Conservation (phyloP, 2,329 filamentous ascomycete species). For the Aspergillus fumigatiaffinis region DNA sequence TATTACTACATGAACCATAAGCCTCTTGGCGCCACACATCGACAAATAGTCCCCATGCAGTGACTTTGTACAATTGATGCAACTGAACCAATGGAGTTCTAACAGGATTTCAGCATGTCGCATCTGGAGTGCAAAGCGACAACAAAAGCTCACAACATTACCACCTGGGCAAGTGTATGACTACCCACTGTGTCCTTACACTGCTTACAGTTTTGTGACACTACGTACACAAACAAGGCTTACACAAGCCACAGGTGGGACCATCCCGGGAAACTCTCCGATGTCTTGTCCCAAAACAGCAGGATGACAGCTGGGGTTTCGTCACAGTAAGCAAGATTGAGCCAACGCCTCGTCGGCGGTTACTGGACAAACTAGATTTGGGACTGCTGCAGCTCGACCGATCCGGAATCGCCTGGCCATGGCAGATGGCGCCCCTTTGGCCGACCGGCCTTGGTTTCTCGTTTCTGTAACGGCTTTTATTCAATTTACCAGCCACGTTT, state of each 20-base stretch:
- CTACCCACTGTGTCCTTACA: not conserved
- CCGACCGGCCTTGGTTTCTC: not conserved
- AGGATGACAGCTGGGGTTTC: constrained; percentile 29
- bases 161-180: not conserved
- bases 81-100: not conserved
- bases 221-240: not conserved
- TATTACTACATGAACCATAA: not conserved
- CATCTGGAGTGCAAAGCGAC: not conserved
- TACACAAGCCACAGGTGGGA: constrained; percentile 9
- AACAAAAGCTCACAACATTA: not conserved
- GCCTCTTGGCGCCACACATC: not conserved
- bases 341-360: not conserved
- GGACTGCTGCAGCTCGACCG: constrained; percentile 17
- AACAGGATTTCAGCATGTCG: not conserved
- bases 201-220: not conserved
- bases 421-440: not conserved
- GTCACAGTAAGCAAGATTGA: constrained; percentile 9
- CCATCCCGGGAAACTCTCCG: constrained; percentile 26
- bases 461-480: not conserved
- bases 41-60: not conserved
- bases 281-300: constrained; percentile 24
- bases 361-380: constrained; percentile 5
- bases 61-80: not conserved
- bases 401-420: constrained; percentile 8
- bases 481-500: not conserved